Conservation (phyloP, 352 stramenopile genomes). For the Pythium aristosporum region DNA sequence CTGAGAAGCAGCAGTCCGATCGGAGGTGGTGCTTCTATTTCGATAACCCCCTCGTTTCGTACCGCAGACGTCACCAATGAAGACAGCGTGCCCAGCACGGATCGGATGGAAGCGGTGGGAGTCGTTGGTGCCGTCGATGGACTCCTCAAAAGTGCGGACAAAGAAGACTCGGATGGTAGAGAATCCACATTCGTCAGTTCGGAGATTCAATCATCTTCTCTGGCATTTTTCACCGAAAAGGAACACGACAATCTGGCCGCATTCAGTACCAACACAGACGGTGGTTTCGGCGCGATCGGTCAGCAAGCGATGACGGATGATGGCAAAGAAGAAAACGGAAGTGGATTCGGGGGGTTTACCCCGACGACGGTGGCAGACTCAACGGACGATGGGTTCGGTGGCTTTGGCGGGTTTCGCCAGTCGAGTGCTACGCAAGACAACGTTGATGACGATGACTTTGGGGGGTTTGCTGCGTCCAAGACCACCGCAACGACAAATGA, state of each 20-base stretch:
- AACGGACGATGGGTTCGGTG: conserved; percentile 20
- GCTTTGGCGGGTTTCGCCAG: conserved; percentile 40
- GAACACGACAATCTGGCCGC: background rate
- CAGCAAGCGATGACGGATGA: too few relatives aligned
- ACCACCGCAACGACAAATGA: background rate
- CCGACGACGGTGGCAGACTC: background rate
- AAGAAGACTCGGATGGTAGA: too few relatives aligned
- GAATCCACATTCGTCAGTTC: too few relatives aligned
- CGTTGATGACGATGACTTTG: conserved; percentile 24
- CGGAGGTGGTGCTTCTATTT: background rate
- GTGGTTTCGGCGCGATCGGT: background rate
- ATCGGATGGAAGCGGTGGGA: too few relatives aligned
- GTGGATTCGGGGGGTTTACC: too few relatives aligned
- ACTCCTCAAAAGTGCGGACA: too few relatives aligned
- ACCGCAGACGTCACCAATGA: too few relatives aligned
- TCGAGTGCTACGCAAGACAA: conserved; percentile 5
- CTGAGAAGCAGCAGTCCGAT: background rate
- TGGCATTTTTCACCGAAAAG: too few relatives aligned
- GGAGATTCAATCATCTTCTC: too few relatives aligned
- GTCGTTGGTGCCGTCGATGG: too few relatives aligned
- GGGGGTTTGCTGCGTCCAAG: conserved; percentile 13
- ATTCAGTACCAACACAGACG: background rate
- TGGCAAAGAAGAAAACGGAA: too few relatives aligned
- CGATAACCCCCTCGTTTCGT: background rate
- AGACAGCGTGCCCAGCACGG: too few relatives aligned